A percentile compares a stretch with the other conserved stretches of the same genome.
Conservation (phyloP, 2,329 filamentous ascomycete genomes). For the Xylaria sp. region DNA sequence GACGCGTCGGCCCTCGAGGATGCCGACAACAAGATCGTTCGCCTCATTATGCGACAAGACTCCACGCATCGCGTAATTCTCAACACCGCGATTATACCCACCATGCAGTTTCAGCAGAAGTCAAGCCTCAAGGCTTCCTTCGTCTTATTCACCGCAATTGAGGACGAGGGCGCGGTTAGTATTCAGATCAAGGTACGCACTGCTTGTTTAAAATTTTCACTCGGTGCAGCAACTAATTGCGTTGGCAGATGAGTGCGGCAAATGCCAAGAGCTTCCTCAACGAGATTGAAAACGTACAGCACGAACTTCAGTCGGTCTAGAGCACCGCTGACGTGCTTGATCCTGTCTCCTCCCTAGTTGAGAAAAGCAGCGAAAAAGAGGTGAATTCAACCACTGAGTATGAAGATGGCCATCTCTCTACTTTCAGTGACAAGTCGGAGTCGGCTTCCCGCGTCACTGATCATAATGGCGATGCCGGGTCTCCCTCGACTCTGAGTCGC, state of each 20-base stretch:
- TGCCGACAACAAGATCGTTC: slow-evolving; percentile 51
- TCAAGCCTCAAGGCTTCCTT: slow-evolving; percentile 66
- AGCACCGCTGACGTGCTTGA: slow-evolving; percentile 15
- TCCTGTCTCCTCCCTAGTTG: slow-evolving; percentile 1
- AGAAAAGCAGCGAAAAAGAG: background rate
- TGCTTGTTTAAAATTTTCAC: background rate
- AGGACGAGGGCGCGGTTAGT: slow-evolving; percentile 51
- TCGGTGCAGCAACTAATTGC: background rate
- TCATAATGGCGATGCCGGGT: background rate
- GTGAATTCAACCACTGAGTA: background rate
- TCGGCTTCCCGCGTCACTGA: background rate
- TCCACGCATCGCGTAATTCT: slow-evolving; percentile 81
- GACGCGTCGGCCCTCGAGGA: slow-evolving; percentile 49
- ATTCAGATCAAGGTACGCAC: slow-evolving; percentile 55
- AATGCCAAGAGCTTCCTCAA: slow-evolving; percentile 50
- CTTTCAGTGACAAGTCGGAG: background rate
- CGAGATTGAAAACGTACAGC: slow-evolving; percentile 46
- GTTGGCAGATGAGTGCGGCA: slow-evolving; percentile 45
- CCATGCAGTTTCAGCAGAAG: slow-evolving; percentile 74
- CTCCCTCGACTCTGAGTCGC: background rate
- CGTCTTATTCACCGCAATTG: slow-evolving; percentile 61
- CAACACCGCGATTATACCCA: slow-evolving; percentile 74
- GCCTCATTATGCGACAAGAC: slow-evolving; percentile 87
- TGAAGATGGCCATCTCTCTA: background rate
- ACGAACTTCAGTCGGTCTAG: slow-evolving; percentile 41